Conservation (phyloP, 306 rosid species). For the Quercus agrifolia region DNA sequence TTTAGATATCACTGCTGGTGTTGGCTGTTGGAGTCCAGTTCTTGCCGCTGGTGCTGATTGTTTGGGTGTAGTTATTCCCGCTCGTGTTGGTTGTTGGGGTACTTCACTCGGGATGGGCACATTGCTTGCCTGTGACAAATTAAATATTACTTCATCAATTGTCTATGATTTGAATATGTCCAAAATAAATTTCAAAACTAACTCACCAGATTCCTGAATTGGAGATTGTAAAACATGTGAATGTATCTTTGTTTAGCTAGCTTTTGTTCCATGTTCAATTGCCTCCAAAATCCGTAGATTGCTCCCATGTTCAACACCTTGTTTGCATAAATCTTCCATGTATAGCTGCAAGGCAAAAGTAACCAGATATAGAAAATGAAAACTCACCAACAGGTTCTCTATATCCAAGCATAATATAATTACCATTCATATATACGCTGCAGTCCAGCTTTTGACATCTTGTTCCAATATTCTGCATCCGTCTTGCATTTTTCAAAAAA, state of each 20-base stretch:
- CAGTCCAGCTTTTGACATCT: conserved; percentile 59
- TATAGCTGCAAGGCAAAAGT: conserved; percentile 52
- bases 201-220: conserved; percentile 68
- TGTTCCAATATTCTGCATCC: conserved; percentile 60
- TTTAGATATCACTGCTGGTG: conserved; percentile 17
- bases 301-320: conserved; percentile 86
- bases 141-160: not conserved
- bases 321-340: conserved; percentile 96
- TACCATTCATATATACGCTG: conserved; percentile 80
- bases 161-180: not conserved
- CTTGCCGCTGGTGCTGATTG: conserved; percentile 16
- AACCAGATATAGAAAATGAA: not conserved
- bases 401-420: not conserved
- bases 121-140: conserved; percentile 53
- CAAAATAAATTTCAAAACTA: not conserved
- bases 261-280: conserved; percentile 62
- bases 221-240: conserved; percentile 73
- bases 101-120: conserved; percentile 54
- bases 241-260: conserved; percentile 79
- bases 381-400: not conserved
- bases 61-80: conserved; percentile 5
- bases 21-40: conserved; percentile 8
- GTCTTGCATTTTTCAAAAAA: conserved; percentile 80
- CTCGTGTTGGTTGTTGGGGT: conserved; percentile 11
- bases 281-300: conserved; percentile 82